Base-by-base conservation (phyloP, 495 filamentous ascomycete species). In the Annulohypoxylon bovei region DNA sequence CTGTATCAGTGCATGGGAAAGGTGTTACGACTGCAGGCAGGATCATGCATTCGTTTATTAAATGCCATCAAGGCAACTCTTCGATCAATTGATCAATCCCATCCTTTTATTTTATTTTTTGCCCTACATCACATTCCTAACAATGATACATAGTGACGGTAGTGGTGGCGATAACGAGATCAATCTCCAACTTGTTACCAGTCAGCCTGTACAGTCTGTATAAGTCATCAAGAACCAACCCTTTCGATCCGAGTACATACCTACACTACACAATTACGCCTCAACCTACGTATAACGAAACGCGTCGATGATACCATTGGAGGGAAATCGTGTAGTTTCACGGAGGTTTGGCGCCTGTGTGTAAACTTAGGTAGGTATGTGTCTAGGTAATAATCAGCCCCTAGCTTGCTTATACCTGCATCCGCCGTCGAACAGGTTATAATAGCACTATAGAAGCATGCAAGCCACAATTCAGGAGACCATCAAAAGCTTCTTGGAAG, bases 31-130 rank as follows among this genome's bases (percentile, higher is more conserved):
- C 62, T 46, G 67, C 62, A 66, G n/a, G 59, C 64, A 72, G 69
- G 69, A 72, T 72, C 64, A 68, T 65, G 69, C 64, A 71, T 16
- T 44, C 25, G 35, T 59, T 60, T 55, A 72, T 72, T 68, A 72
- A 72, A 68, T 61, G 64, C 47, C 63, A 53, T 62, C 30, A 7
- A 14, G 8, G 22, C 11, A 57, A 30, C 14, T 57, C 57, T 8
- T 14, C 33, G 18, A 47, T 42, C 57, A 62, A 67, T 71, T 63
- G 46, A 52, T 62, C 64, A 60, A 71, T 60, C 9, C 56, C 11
- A 35, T 20, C 5, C 0, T 12, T 18, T 20, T 8, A 20, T 9
- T 39, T 4, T 7, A 4, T 25, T 3, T 32, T 11, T 32, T 20
- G 12, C 32, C 30, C 9, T 27, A 33, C n/a, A 55, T 8, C 16